Percentiles rank a stretch among this genome's conserved stretches.
Evolutionary conservation across 2,329 filamentous ascomycete genomes (phyloP).

Genomic region (Colletotrichum truncatum): DNA sequence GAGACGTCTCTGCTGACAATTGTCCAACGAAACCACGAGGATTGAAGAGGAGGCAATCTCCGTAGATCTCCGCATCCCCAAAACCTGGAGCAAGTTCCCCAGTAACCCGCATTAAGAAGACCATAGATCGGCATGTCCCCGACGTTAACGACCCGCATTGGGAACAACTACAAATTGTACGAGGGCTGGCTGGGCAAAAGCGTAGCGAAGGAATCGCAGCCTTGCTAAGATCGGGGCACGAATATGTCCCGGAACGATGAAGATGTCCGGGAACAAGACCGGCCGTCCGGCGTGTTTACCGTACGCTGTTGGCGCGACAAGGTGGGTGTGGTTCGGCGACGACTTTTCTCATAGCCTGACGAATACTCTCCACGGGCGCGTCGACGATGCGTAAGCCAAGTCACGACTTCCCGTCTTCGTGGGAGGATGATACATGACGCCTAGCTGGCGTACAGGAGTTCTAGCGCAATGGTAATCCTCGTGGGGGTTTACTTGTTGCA

Average conservation of each 20-base stretch:
- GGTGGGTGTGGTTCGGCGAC: not conserved
- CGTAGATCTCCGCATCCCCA: not conserved
- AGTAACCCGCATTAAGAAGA: not conserved
- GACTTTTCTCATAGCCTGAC: not conserved
- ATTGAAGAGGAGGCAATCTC: conserved; percentile 3
- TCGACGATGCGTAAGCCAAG: conserved; percentile 21
- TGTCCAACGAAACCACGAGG: not conserved
- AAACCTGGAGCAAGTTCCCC: not conserved
- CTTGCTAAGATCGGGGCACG: not conserved
- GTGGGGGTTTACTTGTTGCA: not conserved
- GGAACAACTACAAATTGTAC: not conserved
- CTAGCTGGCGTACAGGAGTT: too few relatives aligned
- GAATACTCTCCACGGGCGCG: not conserved
- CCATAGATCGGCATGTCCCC: not conserved
- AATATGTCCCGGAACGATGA: conserved; percentile 11
- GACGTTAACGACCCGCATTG: not conserved
- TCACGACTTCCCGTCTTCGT: not conserved
- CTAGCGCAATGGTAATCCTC: not conserved
- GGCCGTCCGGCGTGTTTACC: not conserved
- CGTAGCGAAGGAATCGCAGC: not conserved
- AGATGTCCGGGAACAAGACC: conserved; percentile 5
- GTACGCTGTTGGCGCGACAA: not conserved
- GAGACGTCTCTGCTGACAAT: not conserved
- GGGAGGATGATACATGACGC: conserved; percentile 2
- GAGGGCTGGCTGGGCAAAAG: not conserved